Percentiles rank a stretch among this genome's conserved stretches.
These are phyloP conservation scores for Cryptococcus depauperatus DNA, from an alignment of 1,284 basidiomycete genomes.

Conservation along the genomic window DNA sequence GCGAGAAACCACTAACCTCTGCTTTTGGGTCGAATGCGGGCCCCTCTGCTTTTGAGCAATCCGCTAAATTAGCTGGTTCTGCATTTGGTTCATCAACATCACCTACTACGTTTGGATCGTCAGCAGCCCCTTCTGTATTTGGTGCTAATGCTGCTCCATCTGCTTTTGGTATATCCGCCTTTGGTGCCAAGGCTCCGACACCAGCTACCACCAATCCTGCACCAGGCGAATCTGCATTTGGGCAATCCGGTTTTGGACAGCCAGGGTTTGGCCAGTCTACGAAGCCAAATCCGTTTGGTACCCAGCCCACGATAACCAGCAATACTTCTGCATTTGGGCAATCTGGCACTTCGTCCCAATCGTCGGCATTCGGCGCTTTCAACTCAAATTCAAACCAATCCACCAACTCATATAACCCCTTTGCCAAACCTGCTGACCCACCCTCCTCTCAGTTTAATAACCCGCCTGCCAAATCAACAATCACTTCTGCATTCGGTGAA, in stretches of 20 bases:
- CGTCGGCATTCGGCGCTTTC: no score
- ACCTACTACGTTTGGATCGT: slow-evolving; percentile 15
- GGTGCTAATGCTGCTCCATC: slow-evolving; percentile 27
- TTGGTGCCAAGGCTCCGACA: slow-evolving; percentile 9
- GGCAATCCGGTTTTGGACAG: slow-evolving; percentile 36
- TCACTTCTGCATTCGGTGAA: slow-evolving; percentile 13
- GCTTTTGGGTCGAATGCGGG: slow-evolving; percentile 21
- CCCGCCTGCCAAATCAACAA: slow-evolving; percentile 10
- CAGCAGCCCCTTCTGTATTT: slow-evolving; percentile 33
- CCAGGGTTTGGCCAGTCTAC: slow-evolving; percentile 15
- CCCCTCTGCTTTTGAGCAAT: slow-evolving; percentile 25
- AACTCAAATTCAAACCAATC: no score
- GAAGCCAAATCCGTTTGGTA: slow-evolving; percentile 22
- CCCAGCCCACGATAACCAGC: no score
- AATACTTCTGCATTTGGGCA: no score
- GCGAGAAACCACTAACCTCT: slow-evolving; percentile 14
- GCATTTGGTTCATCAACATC: slow-evolving; percentile 20
- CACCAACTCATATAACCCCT: slow-evolving; percentile 6
- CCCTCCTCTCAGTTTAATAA: slow-evolving; percentile 5
- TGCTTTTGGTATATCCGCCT: slow-evolving; percentile 47
- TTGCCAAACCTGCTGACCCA: slow-evolving; percentile 5
- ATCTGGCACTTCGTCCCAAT: no score
- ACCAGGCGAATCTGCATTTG: slow-evolving; percentile 47
- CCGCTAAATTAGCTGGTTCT: slow-evolving; percentile 1
- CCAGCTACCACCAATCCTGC: slow-evolving; percentile 2